phyloP scores from a whole-genome alignment of 441 rosid species.

The Metrosideros polymorpha region DNA sequence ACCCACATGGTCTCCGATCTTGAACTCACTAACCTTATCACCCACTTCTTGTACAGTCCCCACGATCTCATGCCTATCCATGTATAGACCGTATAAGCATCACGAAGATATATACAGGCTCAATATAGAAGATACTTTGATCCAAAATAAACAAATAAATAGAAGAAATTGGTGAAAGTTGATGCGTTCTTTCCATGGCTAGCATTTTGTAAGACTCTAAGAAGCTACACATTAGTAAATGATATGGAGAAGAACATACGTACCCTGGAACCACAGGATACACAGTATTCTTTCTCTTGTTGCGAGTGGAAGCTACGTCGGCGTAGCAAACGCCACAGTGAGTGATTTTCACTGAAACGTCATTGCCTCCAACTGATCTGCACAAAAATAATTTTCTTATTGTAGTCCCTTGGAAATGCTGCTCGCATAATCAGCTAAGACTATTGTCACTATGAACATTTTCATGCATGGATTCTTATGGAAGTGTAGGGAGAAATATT shows the following conservation, averaged over 20 bases:
- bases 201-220: background rate
- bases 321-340: background rate
- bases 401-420: background rate
- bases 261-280: background rate
- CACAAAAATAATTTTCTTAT: background rate
- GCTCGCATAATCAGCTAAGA: too few relatives aligned
- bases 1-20: background rate
- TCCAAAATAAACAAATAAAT: too few relatives aligned
- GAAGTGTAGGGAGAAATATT: background rate
- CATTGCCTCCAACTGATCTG: background rate
- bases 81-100: too few relatives aligned
- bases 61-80: background rate
- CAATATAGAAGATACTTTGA: background rate
- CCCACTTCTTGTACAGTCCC: background rate
- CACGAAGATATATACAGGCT: background rate
- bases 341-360: background rate
- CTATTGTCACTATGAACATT: background rate
- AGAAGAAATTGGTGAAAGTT: background rate
- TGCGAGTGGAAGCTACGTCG: background rate
- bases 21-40: background rate
- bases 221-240: background rate
- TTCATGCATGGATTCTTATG: background rate
- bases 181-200: background rate
- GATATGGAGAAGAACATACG: background rate
- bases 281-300: background rate